These are phyloP conservation scores for Kodamaea laetipori DNA, from an alignment of 805 yeast species.

Conservation along the genomic window DNA sequence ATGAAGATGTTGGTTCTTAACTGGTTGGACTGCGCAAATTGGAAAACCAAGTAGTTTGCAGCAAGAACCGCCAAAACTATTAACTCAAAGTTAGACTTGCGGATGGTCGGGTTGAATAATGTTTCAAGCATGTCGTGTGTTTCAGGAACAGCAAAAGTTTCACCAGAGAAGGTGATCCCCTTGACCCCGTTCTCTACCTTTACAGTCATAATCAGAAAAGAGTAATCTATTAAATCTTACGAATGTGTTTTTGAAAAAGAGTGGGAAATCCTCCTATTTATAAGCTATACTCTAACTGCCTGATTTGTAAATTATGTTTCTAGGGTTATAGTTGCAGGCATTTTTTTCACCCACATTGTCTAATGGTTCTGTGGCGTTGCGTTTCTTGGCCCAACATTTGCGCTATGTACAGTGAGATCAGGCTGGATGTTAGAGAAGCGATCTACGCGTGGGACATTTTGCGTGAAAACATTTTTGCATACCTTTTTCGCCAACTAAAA, in stretches of 20 bases:
- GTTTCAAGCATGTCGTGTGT: constrained; percentile 86
- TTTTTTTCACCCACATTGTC: constrained; percentile 1
- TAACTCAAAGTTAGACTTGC: constrained; percentile 67
- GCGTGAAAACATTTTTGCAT: no score
- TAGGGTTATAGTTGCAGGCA: not conserved
- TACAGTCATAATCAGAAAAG: constrained; percentile 7
- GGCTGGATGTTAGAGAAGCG: no score
- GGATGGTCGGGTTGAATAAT: constrained; percentile 71
- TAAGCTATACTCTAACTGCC: not conserved
- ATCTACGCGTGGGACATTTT: no score
- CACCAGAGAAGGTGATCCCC: constrained; percentile 50
- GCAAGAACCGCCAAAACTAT: constrained; percentile 48
- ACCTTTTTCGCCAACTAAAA: no score
- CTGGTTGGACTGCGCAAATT: constrained; percentile 23
- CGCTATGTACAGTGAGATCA: no score
- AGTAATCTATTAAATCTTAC: not conserved
- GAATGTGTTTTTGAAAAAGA: no score
- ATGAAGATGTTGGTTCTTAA: constrained; percentile 45
- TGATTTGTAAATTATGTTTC: constrained; percentile 1
- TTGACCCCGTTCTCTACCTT: constrained; percentile 12
- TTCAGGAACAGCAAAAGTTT: constrained; percentile 52
- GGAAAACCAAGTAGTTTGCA: constrained; percentile 36
- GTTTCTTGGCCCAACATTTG: constrained; percentile 1
- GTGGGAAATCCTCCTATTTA: not conserved
- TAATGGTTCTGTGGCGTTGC: not conserved